These are phyloP conservation scores for Monilinia fructicola DNA, from an alignment of 2,329 filamentous ascomycete genomes.

Conservation along the genomic window DNA sequence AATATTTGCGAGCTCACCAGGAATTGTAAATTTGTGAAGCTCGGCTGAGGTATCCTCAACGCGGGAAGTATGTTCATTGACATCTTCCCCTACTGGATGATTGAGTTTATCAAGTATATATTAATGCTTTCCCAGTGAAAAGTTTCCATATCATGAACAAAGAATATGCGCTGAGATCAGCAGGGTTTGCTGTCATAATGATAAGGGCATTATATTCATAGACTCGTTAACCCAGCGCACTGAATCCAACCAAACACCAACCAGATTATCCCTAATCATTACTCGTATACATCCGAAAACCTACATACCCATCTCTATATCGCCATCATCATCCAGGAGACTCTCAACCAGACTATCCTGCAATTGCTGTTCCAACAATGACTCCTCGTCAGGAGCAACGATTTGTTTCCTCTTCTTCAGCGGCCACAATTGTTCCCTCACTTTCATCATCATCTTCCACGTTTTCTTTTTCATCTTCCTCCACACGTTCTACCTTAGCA, in stretches of 20 bases:
- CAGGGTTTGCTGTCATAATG: neutral
- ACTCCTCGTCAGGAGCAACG: constrained; percentile 9
- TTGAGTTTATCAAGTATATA: neutral
- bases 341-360: constrained; percentile 20
- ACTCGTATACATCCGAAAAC: neutral
- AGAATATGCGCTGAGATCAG: neutral
- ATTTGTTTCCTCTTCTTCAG: neutral
- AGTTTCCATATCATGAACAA: neutral
- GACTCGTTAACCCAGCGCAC: constrained; percentile 13
- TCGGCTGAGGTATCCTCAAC: neutral
- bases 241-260: constrained; percentile 33
- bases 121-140: neutral
- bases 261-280: neutral
- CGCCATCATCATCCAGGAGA: constrained; percentile 23
- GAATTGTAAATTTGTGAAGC: neutral
- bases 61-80: neutral
- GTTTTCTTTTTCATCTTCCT: constrained; percentile 4
- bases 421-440: constrained; percentile 12
- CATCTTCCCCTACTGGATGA: neutral
- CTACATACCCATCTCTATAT: constrained; percentile 24
- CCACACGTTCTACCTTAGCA: constrained; percentile 4
- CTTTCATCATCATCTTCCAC: constrained; percentile 9
- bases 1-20: neutral
- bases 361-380: constrained; percentile 10
- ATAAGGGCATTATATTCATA: constrained; percentile 8